Evolutionary conservation across 1,139 yeast genomes (phyloP).

Genomic region (Saccharomyces hybrid): DNA sequence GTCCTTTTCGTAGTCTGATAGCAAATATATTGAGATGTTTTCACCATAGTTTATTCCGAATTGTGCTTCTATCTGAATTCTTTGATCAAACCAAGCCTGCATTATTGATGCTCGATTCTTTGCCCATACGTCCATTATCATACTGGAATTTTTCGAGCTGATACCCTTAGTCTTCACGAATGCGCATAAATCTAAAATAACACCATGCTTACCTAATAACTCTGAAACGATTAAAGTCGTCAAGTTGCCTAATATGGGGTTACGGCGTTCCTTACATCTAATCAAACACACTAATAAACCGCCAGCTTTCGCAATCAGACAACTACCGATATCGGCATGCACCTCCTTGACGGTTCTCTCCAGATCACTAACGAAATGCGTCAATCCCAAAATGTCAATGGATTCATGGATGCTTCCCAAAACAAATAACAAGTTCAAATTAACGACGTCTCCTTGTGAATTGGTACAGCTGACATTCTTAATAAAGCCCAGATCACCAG

Average conservation of each 20-base stretch:
- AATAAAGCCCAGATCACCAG: slow-evolving; percentile 91
- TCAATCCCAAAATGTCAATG: slow-evolving; percentile 83
- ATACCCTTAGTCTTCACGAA: slow-evolving; percentile 54
- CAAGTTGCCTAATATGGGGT: slow-evolving; percentile 47
- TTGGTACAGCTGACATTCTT: slow-evolving; percentile 55
- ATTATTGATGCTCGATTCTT: slow-evolving; percentile 64
- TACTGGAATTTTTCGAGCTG: slow-evolving; percentile 11
- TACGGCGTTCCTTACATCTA: slow-evolving; percentile 49
- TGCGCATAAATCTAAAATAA: slow-evolving; percentile 79
- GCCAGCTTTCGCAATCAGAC: slow-evolving; percentile 75
- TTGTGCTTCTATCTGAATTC: slow-evolving; percentile 35
- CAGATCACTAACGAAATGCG: slow-evolving; percentile 82
- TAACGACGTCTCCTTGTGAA: slow-evolving; percentile 39
- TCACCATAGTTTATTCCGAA: slow-evolving; percentile 62
- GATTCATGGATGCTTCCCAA: slow-evolving; percentile 83
- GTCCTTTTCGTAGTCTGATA: slow-evolving; percentile 28
- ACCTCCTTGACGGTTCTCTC: slow-evolving; percentile 67
- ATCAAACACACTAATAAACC: slow-evolving; percentile 75
- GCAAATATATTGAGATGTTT: slow-evolving; percentile 42
- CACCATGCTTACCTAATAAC: slow-evolving; percentile 72
- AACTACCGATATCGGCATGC: slow-evolving; percentile 49
- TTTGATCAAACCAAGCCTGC: slow-evolving; percentile 43
- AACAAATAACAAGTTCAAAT: slow-evolving; percentile 75
- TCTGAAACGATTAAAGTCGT: slow-evolving; percentile 80
- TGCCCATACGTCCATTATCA: slow-evolving; percentile 71